Percentiles rank a stretch among this genome's conserved stretches.
phyloP scores from a whole-genome alignment of 495 filamentous ascomycete species.

The Melanomma pulvis-pyrius region DNA sequence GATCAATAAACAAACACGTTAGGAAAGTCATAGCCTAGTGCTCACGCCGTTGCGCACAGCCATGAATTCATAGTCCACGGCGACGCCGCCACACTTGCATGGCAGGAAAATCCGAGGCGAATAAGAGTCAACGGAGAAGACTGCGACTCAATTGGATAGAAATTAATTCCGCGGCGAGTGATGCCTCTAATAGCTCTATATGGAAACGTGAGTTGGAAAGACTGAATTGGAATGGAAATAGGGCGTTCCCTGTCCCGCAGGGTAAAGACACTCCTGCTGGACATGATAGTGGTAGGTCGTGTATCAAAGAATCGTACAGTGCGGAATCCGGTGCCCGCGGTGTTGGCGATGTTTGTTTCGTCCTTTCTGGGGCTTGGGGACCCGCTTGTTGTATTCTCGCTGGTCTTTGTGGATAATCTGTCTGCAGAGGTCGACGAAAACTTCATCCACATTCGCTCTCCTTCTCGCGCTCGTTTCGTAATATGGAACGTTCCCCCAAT shows the following conservation, averaged over 20 bases:
- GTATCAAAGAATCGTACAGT: constrained; percentile 32
- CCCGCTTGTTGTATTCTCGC: background rate
- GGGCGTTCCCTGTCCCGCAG: constrained; percentile 20
- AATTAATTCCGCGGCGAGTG: constrained; percentile 29
- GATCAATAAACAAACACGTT: constrained; percentile 6
- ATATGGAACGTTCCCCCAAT: constrained; percentile 88
- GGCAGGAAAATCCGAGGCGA: background rate
- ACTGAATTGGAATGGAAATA: constrained; percentile 9
- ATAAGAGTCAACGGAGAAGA: constrained; percentile 2
- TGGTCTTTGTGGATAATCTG: constrained; percentile 81
- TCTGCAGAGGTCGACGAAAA: constrained; percentile 88
- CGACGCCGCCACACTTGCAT: constrained; percentile 10
- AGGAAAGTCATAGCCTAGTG: background rate
- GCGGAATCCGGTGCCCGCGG: background rate
- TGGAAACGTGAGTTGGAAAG: background rate
- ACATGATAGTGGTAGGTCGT: constrained; percentile 1
- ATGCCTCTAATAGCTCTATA: constrained; percentile 30
- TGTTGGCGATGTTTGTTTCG: background rate
- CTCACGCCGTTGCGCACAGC: background rate
- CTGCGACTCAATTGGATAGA: background rate
- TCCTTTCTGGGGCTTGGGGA: background rate
- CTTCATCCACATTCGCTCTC: constrained; percentile 89
- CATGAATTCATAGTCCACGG: background rate
- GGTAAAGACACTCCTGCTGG: background rate
- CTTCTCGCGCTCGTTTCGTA: constrained; percentile 91